phyloP scores from a whole-genome alignment of 2,329 filamentous ascomycete species.

The Cryphonectria parasitica region DNA sequence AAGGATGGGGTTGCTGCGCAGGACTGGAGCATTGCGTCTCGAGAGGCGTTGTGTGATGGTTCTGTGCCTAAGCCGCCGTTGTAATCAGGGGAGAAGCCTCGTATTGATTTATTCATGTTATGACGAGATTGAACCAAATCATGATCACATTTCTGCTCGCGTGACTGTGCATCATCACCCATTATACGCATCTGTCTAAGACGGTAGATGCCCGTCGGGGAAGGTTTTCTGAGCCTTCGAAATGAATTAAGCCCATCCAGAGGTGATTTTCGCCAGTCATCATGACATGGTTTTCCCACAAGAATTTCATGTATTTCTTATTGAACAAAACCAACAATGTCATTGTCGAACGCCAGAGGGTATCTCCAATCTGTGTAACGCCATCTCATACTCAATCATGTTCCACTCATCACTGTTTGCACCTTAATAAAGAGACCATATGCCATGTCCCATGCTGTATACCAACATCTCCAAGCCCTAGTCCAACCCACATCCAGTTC shows the following conservation, averaged over 20 bases:
- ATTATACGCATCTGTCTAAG: too few species aligned
- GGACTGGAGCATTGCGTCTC: constrained; percentile 12
- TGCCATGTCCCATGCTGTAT: neutral
- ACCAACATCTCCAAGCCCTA: neutral
- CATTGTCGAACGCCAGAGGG: neutral
- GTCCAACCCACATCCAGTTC: neutral
- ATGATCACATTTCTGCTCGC: too few species aligned
- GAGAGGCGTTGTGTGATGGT: constrained; percentile 4
- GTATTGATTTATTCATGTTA: too few species aligned
- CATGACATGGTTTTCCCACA: neutral
- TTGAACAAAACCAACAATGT: neutral
- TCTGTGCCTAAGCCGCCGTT: neutral
- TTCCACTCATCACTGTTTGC: neutral
- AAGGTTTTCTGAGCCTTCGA: too few species aligned
- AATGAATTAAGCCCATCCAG: neutral
- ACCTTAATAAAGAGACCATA: neutral
- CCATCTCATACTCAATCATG: neutral
- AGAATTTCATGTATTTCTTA: neutral
- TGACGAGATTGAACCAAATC: too few species aligned
- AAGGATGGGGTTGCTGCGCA: neutral
- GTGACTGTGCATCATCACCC: too few species aligned
- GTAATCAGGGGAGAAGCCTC: neutral
- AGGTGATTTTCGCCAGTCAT: neutral
- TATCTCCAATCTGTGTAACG: neutral
- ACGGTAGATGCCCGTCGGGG: too few species aligned